Evolutionary conservation across 2,329 filamentous ascomycete genomes (phyloP).

Genomic region (Hymenotorrendiella dingleyae): DNA sequence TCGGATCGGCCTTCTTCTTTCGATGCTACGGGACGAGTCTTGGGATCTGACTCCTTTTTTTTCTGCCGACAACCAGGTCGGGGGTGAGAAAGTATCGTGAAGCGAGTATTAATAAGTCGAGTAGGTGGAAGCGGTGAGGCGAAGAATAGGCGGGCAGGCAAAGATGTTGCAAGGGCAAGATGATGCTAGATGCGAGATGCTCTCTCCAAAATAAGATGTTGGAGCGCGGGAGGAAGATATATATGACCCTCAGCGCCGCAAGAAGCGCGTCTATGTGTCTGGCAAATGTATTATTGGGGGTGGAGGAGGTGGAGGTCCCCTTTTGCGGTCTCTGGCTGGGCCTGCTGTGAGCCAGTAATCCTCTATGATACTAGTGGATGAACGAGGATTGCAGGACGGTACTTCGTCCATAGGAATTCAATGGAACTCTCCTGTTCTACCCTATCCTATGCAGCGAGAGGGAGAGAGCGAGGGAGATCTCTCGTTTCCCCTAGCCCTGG

Average conservation of each 20-base stretch:
- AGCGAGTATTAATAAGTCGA: neutral
- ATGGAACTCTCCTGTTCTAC: slow-evolving; percentile 4
- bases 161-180: neutral
- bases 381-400: slow-evolving; percentile 6
- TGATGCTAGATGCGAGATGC: neutral
- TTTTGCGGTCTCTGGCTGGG: slow-evolving; percentile 5
- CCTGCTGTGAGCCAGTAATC: neutral
- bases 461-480: too few species aligned
- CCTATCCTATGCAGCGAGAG: too few species aligned
- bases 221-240: slow-evolving; percentile 7
- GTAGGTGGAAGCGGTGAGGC: neutral
- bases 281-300: neutral
- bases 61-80: slow-evolving; percentile 12
- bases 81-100: neutral
- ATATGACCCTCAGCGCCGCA: slow-evolving; percentile 6
- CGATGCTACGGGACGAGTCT: slow-evolving; percentile 8
- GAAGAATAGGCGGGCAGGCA: neutral
- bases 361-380: neutral
- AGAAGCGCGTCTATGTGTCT: neutral
- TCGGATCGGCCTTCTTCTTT: neutral
- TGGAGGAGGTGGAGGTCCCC: neutral
- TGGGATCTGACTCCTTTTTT: neutral
- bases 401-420: slow-evolving; percentile 3
- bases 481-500: slow-evolving; percentile 3
- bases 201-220: neutral